Base-by-base conservation (phyloP, 2,329 filamentous ascomycete species). In the Penicillium italicum region DNA sequence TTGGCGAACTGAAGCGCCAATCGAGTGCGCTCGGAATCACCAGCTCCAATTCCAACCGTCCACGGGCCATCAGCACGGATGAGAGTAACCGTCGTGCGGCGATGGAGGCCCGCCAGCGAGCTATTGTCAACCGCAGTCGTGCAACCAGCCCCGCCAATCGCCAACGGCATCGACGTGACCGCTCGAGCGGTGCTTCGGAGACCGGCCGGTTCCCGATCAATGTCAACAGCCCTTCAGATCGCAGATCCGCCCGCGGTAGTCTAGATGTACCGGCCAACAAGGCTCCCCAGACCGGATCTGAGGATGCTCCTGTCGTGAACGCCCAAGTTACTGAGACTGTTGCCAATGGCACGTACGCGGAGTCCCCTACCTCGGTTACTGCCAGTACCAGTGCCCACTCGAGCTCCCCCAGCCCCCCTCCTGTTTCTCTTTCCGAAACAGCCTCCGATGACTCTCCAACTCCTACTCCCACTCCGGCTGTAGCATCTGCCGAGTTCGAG, bases 51-150 rank as follows among this genome's bases (percentile, higher is more conserved):
- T 50, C 78, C 46, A 76, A 75, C 64, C 86, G 91, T 40, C 88
- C 90, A 24, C 88, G 94, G 45, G 92, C 92, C 30, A 90, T 97
- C 68, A 95, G 90, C 72, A 96, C 91, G 0, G 91, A 99, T 70
- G 94, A 99, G 79, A 95, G 91, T 76, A 95, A 95, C 74, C 88
- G 94, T 57, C 90, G 91, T 68, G 90, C 90, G 42, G 87, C 96
- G 63, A 93, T 96, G 85, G 93, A 97, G 75, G 94, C 96, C 72
- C 86, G 94, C 50, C 90, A 91, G 71, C 86, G 90, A 59, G 90
- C 91, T 48, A 82, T 93, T 59, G 83, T 81, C 33, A 85, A 79
- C 63, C 85, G 90, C 50, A 87, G 85, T 69, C 85, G 91, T 47
- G 89, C 86, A 30, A 87, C 84, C 24, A 91, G 88, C 59, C 91